Base-by-base conservation (phyloP, 768 basidiomycete genomes). In the Mycena vulgaris region DNA sequence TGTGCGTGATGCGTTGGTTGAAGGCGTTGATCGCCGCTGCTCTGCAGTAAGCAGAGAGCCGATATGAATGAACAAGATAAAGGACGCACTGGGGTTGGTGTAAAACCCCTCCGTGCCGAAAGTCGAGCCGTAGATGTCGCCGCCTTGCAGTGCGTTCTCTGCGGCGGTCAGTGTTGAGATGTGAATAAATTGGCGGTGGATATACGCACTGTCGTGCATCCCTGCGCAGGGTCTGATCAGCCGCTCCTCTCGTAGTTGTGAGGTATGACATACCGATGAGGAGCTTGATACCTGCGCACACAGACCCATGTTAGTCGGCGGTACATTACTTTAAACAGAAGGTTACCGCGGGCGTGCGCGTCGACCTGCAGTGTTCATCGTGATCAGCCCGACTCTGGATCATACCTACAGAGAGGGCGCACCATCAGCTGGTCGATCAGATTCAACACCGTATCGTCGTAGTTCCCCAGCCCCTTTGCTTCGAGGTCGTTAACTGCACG, bases 1-100 rank as follows among this genome's bases (percentile, higher is more conserved):
- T 77, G 72, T 83, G 78, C 27, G 71, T 74, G 33, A 84, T 79
- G 13, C 83, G 81, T 52, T 79, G 75, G 66, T 84, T 83, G 70
- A 84, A 77, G 45, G 63, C 68, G 40, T 77, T 71, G 60, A 83
- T 69, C 58, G 78, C 70, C 56, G 30, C 76, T 79, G n/a, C n/a
- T n/a, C n/a, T n/a, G n/a, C n/a, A n/a, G n/a, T n/a, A n/a, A n/a
- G n/a, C n/a, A 37, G 14, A 37, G 14, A 37, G 77, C 21, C 23
- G 8, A 19, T 3, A 11, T 27, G 35, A 37, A 37, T 37, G 35
- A 14, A 14, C 14, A 14, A 14, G 14, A 37, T 37, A 14, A 37
- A 37, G 6, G 6, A 58, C 71, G 48, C 74, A 75, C 68, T 74
- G 7, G 75, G 10, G 48, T 73, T 71, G 4, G 76, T 78, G 74